phyloP scores from a whole-genome alignment of 2,329 filamentous ascomycete genomes.

The Exophiala bonariae region DNA sequence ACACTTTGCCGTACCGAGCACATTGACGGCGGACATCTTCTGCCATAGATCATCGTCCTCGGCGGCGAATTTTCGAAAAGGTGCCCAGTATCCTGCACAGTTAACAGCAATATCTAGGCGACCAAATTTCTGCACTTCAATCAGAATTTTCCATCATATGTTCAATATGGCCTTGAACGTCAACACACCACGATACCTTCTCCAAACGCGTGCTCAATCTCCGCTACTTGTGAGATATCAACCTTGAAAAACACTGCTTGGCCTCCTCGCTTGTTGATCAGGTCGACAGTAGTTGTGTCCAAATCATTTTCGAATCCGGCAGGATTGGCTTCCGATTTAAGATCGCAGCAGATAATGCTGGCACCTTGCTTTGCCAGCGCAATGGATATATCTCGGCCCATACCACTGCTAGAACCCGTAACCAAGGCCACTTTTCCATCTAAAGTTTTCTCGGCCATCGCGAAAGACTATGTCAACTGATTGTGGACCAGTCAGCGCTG shows the following conservation, averaged over 20 bases:
- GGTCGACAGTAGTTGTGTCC: conserved; percentile 36
- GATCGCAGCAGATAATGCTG: conserved; percentile 45
- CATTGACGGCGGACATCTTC: conserved; percentile 5
- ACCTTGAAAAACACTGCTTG: conserved; percentile 45
- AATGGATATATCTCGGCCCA: conserved; percentile 79
- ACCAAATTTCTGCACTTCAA: conserved; percentile 5
- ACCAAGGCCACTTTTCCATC: conserved; percentile 76
- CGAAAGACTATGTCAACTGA: background rate
- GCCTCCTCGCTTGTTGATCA: conserved; percentile 38
- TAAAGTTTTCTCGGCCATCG: background rate
- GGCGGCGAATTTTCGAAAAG: conserved; percentile 7
- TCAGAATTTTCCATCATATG: background rate
- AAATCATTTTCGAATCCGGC: conserved; percentile 9
- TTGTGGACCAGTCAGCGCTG: too few species aligned
- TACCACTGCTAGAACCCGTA: conserved; percentile 80
- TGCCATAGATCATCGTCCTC: conserved; percentile 9
- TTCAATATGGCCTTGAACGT: background rate
- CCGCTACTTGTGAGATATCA: conserved; percentile 35
- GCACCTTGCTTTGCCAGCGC: conserved; percentile 73
- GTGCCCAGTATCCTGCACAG: conserved; percentile 9
- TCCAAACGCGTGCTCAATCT: conserved; percentile 7
- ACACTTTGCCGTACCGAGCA: conserved; percentile 3
- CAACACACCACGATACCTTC: background rate
- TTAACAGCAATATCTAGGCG: conserved; percentile 10
- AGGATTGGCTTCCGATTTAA: conserved; percentile 8